Evolutionary conservation across 2,329 filamentous ascomycete genomes (phyloP).

Genomic region (Xylariaceae sp.): DNA sequence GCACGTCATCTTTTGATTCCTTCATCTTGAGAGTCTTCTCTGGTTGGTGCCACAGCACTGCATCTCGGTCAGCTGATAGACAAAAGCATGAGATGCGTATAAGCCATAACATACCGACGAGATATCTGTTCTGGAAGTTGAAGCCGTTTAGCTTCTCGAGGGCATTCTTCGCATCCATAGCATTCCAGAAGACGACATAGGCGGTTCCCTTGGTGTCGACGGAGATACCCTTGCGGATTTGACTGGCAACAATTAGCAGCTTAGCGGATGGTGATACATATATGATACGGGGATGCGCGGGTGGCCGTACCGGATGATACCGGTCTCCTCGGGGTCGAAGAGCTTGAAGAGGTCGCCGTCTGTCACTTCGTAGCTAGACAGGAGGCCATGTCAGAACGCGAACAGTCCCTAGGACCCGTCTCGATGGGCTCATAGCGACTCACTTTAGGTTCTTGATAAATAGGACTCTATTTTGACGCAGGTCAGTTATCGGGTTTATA

Average conservation of each 20-base stretch:
- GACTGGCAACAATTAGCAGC: slow-evolving; percentile 41
- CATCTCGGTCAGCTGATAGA: slow-evolving; percentile 8
- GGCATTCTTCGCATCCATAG: slow-evolving; percentile 96
- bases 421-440: slow-evolving; percentile 28
- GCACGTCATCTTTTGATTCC: slow-evolving; percentile 91
- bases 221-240: slow-evolving; percentile 97
- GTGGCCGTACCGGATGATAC: slow-evolving; percentile 29
- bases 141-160: slow-evolving; percentile 99
- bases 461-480: slow-evolving; percentile 68
- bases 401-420: not conserved
- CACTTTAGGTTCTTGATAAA: slow-evolving; percentile 99
- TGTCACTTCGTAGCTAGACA: slow-evolving; percentile 89
- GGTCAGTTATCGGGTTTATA: slow-evolving; percentile 33
- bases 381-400: slow-evolving; percentile 14
- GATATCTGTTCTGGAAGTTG: slow-evolving; percentile 99
- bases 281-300: not conserved
- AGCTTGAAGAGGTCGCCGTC: slow-evolving; percentile 97
- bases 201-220: slow-evolving; percentile 97
- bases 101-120: slow-evolving; percentile 68
- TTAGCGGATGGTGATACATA: not conserved
- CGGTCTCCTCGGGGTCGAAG: slow-evolving; percentile 53
- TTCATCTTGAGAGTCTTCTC: slow-evolving; percentile 73
- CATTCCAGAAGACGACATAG: slow-evolving; percentile 99
- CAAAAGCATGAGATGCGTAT: slow-evolving; percentile 5
- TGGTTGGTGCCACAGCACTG: slow-evolving; percentile 60